These are phyloP conservation scores for Colletotrichum brevisporum DNA, from an alignment of 2,329 filamentous ascomycete species.

Conservation along the genomic window DNA sequence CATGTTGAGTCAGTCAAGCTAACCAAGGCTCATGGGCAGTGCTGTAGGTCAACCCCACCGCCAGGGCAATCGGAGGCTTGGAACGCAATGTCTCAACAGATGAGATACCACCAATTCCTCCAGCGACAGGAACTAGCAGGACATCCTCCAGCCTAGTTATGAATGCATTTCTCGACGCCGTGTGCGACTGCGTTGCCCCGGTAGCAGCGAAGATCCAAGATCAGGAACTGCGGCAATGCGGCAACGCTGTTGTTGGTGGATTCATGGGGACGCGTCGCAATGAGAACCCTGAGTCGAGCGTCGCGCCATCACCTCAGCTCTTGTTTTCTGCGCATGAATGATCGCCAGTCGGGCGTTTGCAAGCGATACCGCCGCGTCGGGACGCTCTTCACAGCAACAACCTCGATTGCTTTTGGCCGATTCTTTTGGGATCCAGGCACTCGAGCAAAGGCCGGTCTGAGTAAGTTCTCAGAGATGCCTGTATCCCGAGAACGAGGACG, in stretches of 20 bases:
- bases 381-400: background rate
- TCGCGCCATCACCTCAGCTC: background rate
- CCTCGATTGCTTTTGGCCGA: too few species aligned
- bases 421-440: too few species aligned
- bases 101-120: background rate
- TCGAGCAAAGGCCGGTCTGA: too few species aligned
- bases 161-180: background rate
- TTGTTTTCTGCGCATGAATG: conserved; percentile 8
- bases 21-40: background rate
- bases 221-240: too few species aligned
- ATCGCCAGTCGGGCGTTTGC: conserved; percentile 17
- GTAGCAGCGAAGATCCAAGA: background rate
- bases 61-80: background rate
- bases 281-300: background rate
- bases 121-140: background rate
- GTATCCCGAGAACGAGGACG: too few species aligned
- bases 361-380: background rate
- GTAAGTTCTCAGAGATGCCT: too few species aligned
- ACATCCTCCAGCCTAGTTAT: conserved; percentile 12
- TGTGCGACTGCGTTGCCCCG: background rate
- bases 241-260: too few species aligned
- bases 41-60: conserved; percentile 1
- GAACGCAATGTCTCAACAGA: conserved; percentile 12
- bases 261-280: too few species aligned
- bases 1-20: background rate